Percentiles rank a stretch among this genome's conserved stretches.
phyloP scores from a whole-genome alignment of 2,329 filamentous ascomycete species.

The Pyrenophora seminiperda region DNA sequence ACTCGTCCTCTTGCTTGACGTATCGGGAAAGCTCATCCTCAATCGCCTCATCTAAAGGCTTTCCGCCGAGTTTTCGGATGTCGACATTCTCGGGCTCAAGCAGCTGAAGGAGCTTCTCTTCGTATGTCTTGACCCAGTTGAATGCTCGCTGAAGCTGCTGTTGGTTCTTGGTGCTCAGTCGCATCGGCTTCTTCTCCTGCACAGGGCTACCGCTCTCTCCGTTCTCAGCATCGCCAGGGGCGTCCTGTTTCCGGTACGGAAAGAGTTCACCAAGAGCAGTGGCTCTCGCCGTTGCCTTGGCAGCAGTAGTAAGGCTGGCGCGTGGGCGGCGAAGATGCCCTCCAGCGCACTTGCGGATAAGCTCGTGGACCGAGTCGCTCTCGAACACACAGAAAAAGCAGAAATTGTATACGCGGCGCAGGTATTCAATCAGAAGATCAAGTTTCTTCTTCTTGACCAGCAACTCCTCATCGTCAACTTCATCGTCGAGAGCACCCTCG shows the following conservation, averaged over 20 bases:
- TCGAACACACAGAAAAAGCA: constrained; percentile 99
- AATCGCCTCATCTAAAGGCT: constrained; percentile 80
- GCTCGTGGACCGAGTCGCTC: constrained; percentile 93
- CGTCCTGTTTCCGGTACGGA: constrained; percentile 76
- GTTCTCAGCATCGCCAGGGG: constrained; percentile 67
- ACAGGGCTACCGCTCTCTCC: constrained; percentile 65
- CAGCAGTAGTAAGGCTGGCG: constrained; percentile 79
- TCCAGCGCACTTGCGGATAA: constrained; percentile 93
- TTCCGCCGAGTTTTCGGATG: constrained; percentile 87
- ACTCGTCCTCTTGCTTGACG: constrained; percentile 96
- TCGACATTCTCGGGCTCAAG: constrained; percentile 88
- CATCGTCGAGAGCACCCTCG: constrained; percentile 70
- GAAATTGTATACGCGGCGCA: constrained; percentile 96
- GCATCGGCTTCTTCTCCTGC: constrained; percentile 72
- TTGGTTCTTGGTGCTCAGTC: constrained; percentile 75
- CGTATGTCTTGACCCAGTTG: constrained; percentile 99
- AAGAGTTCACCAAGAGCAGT: constrained; percentile 83
- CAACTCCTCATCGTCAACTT: constrained; percentile 87
- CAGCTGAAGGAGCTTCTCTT: constrained; percentile 93
- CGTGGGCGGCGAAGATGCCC: constrained; percentile 94
- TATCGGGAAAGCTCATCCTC: constrained; percentile 84
- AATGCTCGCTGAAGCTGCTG: constrained; percentile 93
- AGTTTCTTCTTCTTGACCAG: constrained; percentile 95
- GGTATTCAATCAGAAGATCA: constrained; percentile 92
- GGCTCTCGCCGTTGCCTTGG: constrained; percentile 82